Conservation (phyloP, 306 rosid species). For the Rosa lucieae region DNA sequence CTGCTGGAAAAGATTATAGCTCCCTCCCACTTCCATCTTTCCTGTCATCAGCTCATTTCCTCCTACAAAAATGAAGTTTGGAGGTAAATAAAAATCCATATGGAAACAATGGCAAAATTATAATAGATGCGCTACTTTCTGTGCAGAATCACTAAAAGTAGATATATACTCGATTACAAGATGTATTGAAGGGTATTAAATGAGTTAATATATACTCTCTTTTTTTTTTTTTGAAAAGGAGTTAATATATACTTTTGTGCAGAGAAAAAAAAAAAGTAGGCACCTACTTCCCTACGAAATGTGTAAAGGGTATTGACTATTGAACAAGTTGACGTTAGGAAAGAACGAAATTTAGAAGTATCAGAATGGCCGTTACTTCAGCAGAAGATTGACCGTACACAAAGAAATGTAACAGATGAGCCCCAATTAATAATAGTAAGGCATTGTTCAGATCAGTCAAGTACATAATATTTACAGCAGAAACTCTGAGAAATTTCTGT, state of each 20-base stretch:
- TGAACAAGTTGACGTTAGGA: not conserved
- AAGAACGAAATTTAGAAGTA: not conserved
- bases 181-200: too few relatives aligned
- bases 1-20: constrained; percentile 53
- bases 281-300: not conserved
- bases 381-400: not conserved
- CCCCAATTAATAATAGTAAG: not conserved
- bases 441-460: not conserved
- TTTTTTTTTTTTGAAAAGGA: too few relatives aligned
- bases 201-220: too few relatives aligned
- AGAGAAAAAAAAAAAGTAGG: too few relatives aligned
- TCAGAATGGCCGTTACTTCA: not conserved
- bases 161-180: not conserved
- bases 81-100: not conserved
- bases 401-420: not conserved
- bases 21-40: constrained; percentile 61
- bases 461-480: not conserved
- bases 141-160: not conserved
- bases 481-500: not conserved
- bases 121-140: not conserved
- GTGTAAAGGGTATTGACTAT: not conserved
- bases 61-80: constrained; percentile 40
- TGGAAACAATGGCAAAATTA: not conserved
- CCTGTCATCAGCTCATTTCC: constrained; percentile 67
- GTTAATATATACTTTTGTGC: not conserved